Percentiles rank a stretch among this genome's conserved stretches.
Conservation (phyloP, 768 basidiomycete species). For the Suillus occidentalis region DNA sequence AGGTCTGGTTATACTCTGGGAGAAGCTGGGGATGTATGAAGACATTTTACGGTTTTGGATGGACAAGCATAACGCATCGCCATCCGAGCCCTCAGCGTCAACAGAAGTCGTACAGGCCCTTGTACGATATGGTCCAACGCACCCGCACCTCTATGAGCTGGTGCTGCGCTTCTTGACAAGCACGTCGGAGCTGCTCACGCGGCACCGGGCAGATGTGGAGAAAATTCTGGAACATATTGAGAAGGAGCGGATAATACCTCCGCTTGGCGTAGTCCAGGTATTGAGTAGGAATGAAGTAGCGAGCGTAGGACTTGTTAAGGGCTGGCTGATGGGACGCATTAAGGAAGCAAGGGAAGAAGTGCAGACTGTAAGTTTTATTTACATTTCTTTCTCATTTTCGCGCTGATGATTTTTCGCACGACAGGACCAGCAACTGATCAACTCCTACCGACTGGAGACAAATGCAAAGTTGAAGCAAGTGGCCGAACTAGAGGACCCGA, state of each 20-base stretch:
- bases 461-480: conserved; percentile 78
- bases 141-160: conserved; percentile 80
- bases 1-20: conserved; percentile 90
- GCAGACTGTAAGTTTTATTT: conserved; percentile 59
- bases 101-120: conserved; percentile 69
- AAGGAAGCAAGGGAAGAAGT: conserved; percentile 73
- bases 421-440: conserved; percentile 83
- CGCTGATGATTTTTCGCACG: background rate
- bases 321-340: conserved; percentile 84
- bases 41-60: conserved; percentile 94
- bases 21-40: conserved; percentile 93
- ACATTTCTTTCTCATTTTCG: conserved; percentile 3
- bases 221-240: conserved; percentile 78
- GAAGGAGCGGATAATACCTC: conserved; percentile 79
- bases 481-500: conserved; percentile 73
- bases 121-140: conserved; percentile 66
- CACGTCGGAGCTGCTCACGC: conserved; percentile 65
- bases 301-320: conserved; percentile 88
- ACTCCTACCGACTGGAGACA: conserved; percentile 89
- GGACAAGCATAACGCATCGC: conserved; percentile 53
- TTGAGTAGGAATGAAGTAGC: conserved; percentile 87
- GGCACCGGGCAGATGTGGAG: conserved; percentile 71
- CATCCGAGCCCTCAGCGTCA: conserved; percentile 37
- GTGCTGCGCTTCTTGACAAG: conserved; percentile 90
- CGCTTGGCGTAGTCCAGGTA: conserved; percentile 86